phyloP scores from a whole-genome alignment of 2,329 filamentous ascomycete species.

The Neophaeococcomyces mojaviensis region DNA sequence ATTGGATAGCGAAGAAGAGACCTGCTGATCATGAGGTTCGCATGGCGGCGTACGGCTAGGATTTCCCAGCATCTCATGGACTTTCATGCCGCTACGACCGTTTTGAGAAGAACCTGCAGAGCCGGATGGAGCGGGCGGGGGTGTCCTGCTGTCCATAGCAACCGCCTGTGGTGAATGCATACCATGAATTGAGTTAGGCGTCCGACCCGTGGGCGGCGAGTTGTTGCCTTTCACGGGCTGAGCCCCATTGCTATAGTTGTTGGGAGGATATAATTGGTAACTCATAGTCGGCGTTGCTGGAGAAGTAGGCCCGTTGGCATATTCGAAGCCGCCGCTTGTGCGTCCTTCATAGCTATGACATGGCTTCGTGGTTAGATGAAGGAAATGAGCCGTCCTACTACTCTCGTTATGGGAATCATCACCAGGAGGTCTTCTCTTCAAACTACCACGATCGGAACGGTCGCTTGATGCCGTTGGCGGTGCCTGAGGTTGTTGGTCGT shows the following conservation, averaged over 20 bases:
- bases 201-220: constrained; percentile 19
- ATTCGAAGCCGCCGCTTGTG: constrained; percentile 34
- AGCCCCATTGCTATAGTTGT: constrained; percentile 29
- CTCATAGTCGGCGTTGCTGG: constrained; percentile 36
- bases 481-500: constrained; percentile 26
- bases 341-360: constrained; percentile 36
- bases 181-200: constrained; percentile 37
- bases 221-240: constrained; percentile 20
- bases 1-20: no score
- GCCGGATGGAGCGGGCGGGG: constrained; percentile 32
- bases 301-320: constrained; percentile 41
- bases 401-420: constrained; percentile 24
- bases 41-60: constrained; percentile 18
- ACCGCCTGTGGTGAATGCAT: constrained; percentile 37
- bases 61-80: constrained; percentile 40
- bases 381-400: constrained; percentile 27
- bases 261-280: constrained; percentile 33
- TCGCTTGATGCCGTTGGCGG: constrained; percentile 33
- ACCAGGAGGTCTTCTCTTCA: constrained; percentile 23
- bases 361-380: constrained; percentile 30
- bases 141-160: constrained; percentile 28
- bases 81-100: constrained; percentile 37
- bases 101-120: constrained; percentile 26
- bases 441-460: constrained; percentile 35
- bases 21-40: constrained; percentile 25